Percentiles rank a stretch among this genome's conserved stretches.
phyloP scores from a whole-genome alignment of 441 rosid species.

The Macaranga tanarius region DNA sequence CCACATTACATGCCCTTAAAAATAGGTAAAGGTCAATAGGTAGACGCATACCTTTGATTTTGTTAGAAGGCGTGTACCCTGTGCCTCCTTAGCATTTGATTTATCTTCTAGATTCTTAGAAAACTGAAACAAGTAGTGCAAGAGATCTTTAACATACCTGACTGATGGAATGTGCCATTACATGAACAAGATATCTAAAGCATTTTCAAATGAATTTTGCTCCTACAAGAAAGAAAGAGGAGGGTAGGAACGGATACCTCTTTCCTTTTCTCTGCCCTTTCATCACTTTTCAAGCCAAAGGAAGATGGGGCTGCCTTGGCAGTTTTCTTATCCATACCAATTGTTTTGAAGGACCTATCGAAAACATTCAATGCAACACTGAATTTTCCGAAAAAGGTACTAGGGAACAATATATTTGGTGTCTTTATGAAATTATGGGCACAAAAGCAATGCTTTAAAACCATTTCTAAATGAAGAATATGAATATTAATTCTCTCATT shows the following conservation, averaged over 20 bases:
- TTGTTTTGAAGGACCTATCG: constrained; percentile 48
- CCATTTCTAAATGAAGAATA: not conserved
- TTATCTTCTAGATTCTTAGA: constrained; percentile 46
- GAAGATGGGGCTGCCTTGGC: constrained; percentile 56
- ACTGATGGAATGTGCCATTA: constrained; percentile 16
- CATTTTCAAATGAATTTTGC: constrained; percentile 13
- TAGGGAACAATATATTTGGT: constrained; percentile 2
- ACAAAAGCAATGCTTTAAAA: constrained; percentile 12
- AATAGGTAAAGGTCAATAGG: not conserved
- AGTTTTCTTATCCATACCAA: constrained; percentile 49
- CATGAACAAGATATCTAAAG: constrained; percentile 13
- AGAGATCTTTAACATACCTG: constrained; percentile 12
- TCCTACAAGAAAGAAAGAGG: constrained; percentile 1
- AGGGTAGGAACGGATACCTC: constrained; percentile 42
- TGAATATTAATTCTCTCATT: not conserved
- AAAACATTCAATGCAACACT: constrained; percentile 21
- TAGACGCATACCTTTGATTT: constrained; percentile 55
- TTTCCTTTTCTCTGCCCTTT: constrained; percentile 43
- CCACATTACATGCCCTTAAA: not conserved
- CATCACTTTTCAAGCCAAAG: constrained; percentile 47
- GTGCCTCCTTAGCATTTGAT: constrained; percentile 44
- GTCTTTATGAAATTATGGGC: not conserved
- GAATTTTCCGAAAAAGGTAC: constrained; percentile 15
- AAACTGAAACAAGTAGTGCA: constrained; percentile 37
- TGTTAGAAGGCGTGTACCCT: constrained; percentile 37